Evolutionary conservation across 108 stramenopile species (phyloP), one percentile per base, ranked within the genome.

Genomic region (Stephanodiscus triporus): DNA sequence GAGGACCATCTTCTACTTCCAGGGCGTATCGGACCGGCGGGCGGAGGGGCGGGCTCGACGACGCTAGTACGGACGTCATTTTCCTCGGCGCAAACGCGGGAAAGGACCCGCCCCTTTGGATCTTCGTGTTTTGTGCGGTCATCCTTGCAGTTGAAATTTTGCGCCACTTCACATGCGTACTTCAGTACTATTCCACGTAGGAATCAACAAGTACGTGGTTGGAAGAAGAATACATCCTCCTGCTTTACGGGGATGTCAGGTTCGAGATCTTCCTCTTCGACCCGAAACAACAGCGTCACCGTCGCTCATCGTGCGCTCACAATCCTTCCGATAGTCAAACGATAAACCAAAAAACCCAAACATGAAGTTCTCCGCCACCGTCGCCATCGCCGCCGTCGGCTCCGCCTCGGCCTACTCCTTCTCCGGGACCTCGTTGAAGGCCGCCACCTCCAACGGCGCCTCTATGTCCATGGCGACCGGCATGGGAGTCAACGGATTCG

Each of bases 401-500:
- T 87, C 88, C 65, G 89, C 88, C 74, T 68, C 86, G 66, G 89
- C 86, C 76, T 89, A 82, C 67, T 85, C 90, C 79, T 90, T 90
- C 87, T 81, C 88, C 62, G 92, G 89, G 77, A 75, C 86, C 66
- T 53, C 86, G 72, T 84, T 89, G 65, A 87, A 84, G 83, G 73
- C 60, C 40, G 20, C 80, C 53, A 61, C 80, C 53, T 84, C 85
- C 83, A 88, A 87, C 64, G 86, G 80, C 66, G 80, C 89, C 72
- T 72, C 88, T 85, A 89, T 88, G 87, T 58, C 75, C 71, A 93
- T 93, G 92, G 57, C 80, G 78, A 89, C 88, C 72, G 90, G 88
- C 10, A 89, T 89, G 86, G 94, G 94, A 55, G 86, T 99, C 85
- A 98, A 98, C 89, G 98, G 98, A 70, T 98, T 98, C 87, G 98